These are phyloP conservation scores for Spirogloea muscicola DNA, from an alignment of 139 green algal species.

Conservation along the genomic window DNA sequence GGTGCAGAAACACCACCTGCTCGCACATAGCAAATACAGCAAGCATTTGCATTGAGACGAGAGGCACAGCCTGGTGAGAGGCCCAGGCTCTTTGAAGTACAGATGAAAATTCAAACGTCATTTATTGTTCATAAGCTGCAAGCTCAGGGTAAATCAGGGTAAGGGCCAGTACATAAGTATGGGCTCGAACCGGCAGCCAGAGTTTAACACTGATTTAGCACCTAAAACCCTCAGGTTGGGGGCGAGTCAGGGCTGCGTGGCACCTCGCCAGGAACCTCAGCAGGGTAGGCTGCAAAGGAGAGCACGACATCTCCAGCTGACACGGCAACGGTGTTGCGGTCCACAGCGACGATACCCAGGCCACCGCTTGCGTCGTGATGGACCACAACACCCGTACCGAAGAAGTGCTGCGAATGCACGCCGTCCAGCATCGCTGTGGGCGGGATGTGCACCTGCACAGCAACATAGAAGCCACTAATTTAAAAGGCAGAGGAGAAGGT, in stretches of 20 bases:
- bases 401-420: conserved; percentile 66
- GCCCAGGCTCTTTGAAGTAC: too few relatives aligned
- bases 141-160: too few relatives aligned
- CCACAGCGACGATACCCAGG: conserved; percentile 73
- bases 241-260: conserved; percentile 1
- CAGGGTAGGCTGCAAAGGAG: conserved; percentile 78
- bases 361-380: conserved; percentile 17
- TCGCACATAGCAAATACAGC: too few relatives aligned
- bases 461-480: background rate
- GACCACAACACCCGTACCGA: conserved; percentile 38
- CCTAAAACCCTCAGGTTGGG: background rate
- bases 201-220: too few relatives aligned
- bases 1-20: conserved; percentile 50
- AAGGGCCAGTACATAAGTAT: too few relatives aligned
- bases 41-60: too few relatives aligned
- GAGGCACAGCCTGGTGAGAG: too few relatives aligned
- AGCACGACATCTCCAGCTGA: conserved; percentile 73
- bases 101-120: too few relatives aligned
- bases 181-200: too few relatives aligned
- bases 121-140: too few relatives aligned
- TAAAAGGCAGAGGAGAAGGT: conserved; percentile 4
- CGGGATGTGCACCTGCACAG: conserved; percentile 78
- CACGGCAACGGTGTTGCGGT: conserved; percentile 84
- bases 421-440: conserved; percentile 79
- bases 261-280: conserved; percentile 65